These are phyloP conservation scores for Musa beccarii DNA, from an alignment of 176 grass and related monocot genomes.

Conservation along the genomic window DNA sequence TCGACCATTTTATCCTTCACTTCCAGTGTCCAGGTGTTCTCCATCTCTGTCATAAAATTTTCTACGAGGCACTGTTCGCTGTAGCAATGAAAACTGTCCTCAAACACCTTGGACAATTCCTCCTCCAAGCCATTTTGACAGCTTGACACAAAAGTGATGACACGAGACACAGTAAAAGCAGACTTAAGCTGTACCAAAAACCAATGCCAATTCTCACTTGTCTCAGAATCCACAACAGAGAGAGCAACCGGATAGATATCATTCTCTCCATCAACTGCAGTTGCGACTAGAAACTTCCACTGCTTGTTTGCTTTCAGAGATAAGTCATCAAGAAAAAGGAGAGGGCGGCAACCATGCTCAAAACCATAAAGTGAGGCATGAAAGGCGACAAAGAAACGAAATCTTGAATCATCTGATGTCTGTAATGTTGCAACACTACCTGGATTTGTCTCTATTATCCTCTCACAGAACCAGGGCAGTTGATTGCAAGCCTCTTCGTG, in stretches of 20 bases:
- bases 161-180: conserved; percentile 35
- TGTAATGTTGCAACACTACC: conserved; percentile 74
- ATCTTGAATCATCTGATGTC: conserved; percentile 74
- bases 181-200: conserved; percentile 85
- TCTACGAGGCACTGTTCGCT: conserved; percentile 62
- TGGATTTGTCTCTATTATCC: conserved; percentile 90
- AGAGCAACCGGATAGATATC: conserved; percentile 87
- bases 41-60: conserved; percentile 66
- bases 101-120: conserved; percentile 58
- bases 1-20: conserved; percentile 62
- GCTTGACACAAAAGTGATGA: conserved; percentile 81
- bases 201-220: conserved; percentile 76
- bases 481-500: conserved; percentile 80
- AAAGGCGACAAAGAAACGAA: conserved; percentile 78
- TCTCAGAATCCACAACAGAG: conserved; percentile 65
- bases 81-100: conserved; percentile 72
- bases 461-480: conserved; percentile 81
- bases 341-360: conserved; percentile 79
- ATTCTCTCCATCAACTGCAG: conserved; percentile 70
- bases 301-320: conserved; percentile 69
- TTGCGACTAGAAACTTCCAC: conserved; percentile 73
- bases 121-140: conserved; percentile 70
- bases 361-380: conserved; percentile 81
- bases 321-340: conserved; percentile 79
- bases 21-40: conserved; percentile 66